A percentile compares a stretch with the other conserved stretches of the same genome.
Conservation (phyloP, 2,329 filamentous ascomycete species). For the Neofusicoccum umdonicola region DNA sequence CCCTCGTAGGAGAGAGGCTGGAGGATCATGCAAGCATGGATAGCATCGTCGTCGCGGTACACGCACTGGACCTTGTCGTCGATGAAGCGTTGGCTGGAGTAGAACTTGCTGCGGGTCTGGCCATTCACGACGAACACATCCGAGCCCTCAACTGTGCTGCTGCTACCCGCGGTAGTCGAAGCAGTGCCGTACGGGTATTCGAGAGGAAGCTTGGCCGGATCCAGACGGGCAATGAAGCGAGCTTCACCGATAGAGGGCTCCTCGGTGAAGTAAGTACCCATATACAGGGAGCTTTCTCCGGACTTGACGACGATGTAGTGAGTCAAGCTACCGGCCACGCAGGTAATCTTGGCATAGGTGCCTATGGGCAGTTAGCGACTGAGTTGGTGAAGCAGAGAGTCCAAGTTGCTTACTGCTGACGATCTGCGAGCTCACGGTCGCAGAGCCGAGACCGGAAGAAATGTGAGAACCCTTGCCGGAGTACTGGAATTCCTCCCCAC, state of each 20-base stretch:
- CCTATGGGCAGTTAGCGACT: slow-evolving; percentile 14
- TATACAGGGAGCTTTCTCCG: slow-evolving; percentile 56
- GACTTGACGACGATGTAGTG: slow-evolving; percentile 63
- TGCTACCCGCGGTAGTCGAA: slow-evolving; percentile 55
- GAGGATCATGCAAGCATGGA: slow-evolving; percentile 62
- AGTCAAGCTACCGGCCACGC: slow-evolving; percentile 57
- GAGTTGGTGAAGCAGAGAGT: not conserved
- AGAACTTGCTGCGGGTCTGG: slow-evolving; percentile 68
- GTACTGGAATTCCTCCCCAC: slow-evolving; percentile 60
- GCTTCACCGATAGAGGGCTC: slow-evolving; percentile 50
- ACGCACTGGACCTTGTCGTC: slow-evolving; percentile 66
- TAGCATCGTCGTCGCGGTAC: slow-evolving; percentile 43
- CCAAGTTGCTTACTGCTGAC: slow-evolving; percentile 27
- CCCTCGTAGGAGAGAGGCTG: slow-evolving; percentile 55
- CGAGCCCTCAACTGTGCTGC: slow-evolving; percentile 53
- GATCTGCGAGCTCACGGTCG: slow-evolving; percentile 50
- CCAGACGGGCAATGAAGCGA: slow-evolving; percentile 62
- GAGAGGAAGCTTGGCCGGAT: slow-evolving; percentile 41
- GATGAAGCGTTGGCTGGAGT: slow-evolving; percentile 67
- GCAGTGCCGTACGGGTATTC: slow-evolving; percentile 41
- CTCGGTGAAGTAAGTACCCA: slow-evolving; percentile 58
- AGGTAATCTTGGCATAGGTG: slow-evolving; percentile 61
- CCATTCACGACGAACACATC: slow-evolving; percentile 57
- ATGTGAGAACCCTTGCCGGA: slow-evolving; percentile 53
- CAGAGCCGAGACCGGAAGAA: slow-evolving; percentile 57